These are phyloP conservation scores for Pythium coloratum DNA, from an alignment of 352 stramenopile species.

Conservation along the genomic window DNA sequence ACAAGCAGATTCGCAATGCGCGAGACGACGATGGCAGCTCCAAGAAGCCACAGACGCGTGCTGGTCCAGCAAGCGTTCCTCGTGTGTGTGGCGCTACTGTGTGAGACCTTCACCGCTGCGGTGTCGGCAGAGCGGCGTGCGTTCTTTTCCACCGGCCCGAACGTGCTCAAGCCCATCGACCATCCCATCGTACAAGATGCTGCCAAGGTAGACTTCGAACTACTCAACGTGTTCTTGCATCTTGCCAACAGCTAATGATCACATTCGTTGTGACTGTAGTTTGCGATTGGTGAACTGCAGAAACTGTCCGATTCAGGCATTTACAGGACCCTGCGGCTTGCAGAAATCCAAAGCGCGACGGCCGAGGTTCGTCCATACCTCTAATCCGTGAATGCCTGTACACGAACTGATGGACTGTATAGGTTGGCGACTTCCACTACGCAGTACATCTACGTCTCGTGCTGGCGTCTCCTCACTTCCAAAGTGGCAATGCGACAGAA, in stretches of 20 bases:
- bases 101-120: constrained; percentile 17
- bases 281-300: constrained; percentile 59
- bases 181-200: constrained; percentile 48
- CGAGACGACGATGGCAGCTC: not conserved
- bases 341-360: constrained; percentile 48
- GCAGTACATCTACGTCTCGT: constrained; percentile 68
- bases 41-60: too few relatives aligned
- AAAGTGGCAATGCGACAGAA: constrained; percentile 52
- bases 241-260: too few relatives aligned
- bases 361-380: constrained; percentile 37
- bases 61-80: not conserved
- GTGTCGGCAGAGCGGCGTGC: constrained; percentile 3
- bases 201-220: constrained; percentile 31
- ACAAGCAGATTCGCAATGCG: not conserved
- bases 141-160: constrained; percentile 21
- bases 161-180: constrained; percentile 27
- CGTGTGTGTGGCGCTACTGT: not conserved
- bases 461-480: constrained; percentile 72
- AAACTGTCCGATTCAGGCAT: constrained; percentile 71
- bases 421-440: constrained; percentile 81
- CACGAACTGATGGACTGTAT: not conserved
- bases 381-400: too few relatives aligned
- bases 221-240: too few relatives aligned
- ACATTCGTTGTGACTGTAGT: constrained; percentile 29
- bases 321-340: constrained; percentile 61